These are phyloP conservation scores for Ophiosphaerella herpotricha DNA, from an alignment of 2,329 filamentous ascomycete genomes.

Conservation along the genomic window DNA sequence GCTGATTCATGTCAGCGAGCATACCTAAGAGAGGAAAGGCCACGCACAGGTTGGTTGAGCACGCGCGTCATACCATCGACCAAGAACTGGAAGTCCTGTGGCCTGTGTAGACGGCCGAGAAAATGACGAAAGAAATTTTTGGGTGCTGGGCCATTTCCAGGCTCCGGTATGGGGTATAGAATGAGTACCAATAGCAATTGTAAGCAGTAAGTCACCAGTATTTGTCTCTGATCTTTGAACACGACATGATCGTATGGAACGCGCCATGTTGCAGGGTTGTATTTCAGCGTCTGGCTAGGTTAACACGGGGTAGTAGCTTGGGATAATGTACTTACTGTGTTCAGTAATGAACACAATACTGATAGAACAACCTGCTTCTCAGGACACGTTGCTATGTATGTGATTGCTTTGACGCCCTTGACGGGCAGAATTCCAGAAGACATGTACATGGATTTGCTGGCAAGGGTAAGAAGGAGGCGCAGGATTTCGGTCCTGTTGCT, in stretches of 20 bases:
- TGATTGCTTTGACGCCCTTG: slow-evolving; percentile 80
- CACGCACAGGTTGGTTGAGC: slow-evolving; percentile 75
- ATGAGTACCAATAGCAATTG: slow-evolving; percentile 87
- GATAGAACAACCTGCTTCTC: slow-evolving; percentile 93
- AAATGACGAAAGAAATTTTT: slow-evolving; percentile 97
- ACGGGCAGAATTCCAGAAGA: slow-evolving; percentile 76
- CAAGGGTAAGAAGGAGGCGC: slow-evolving; percentile 80
- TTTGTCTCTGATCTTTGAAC: slow-evolving; percentile 87
- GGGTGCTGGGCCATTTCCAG: slow-evolving; percentile 64
- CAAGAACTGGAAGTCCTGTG: slow-evolving; percentile 97
- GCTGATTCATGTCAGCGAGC: slow-evolving; percentile 48
- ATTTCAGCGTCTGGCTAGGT: slow-evolving; percentile 77
- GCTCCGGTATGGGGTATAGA: slow-evolving; percentile 85
- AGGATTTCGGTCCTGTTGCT: slow-evolving; percentile 90
- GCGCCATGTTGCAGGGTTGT: slow-evolving; percentile 91
- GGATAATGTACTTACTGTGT: slow-evolving; percentile 70
- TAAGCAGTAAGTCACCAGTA: slow-evolving; percentile 87
- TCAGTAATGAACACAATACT: slow-evolving; percentile 87
- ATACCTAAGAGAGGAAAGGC: too few species aligned
- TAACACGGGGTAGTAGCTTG: slow-evolving; percentile 9
- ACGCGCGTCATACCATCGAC: slow-evolving; percentile 93
- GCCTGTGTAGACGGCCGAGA: slow-evolving; percentile 83
- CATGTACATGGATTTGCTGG: slow-evolving; percentile 93
- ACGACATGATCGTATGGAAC: slow-evolving; percentile 93
- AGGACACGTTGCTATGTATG: slow-evolving; percentile 83